Percentiles rank a stretch among this genome's conserved stretches.
phyloP scores from a whole-genome alignment of 2,329 filamentous ascomycete species.

The Trichoderma atrobrunneum region DNA sequence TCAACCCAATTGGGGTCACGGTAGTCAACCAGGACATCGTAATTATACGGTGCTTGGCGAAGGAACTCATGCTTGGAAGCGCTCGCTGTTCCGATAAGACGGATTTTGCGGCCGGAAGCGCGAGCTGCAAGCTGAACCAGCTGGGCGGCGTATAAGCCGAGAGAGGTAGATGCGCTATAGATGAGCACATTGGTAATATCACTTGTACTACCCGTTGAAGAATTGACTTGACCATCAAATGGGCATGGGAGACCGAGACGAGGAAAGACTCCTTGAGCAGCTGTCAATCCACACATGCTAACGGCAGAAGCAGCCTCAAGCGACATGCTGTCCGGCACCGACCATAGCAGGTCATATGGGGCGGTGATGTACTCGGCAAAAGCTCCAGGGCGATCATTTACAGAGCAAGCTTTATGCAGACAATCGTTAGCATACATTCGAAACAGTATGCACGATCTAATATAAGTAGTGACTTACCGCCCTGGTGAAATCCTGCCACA shows the following conservation, averaged over 20 bases:
- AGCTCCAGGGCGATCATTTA: constrained; percentile 42
- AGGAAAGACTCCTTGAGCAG: constrained; percentile 40
- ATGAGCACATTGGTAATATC: constrained; percentile 27
- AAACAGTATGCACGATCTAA: neutral
- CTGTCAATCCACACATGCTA: constrained; percentile 42
- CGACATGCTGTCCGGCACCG: constrained; percentile 31
- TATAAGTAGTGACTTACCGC: constrained; percentile 24
- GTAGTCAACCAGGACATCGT: constrained; percentile 40
- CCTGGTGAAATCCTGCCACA: constrained; percentile 44
- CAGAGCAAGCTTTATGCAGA: constrained; percentile 32
- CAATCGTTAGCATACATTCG: neutral
- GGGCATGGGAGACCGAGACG: constrained; percentile 37
- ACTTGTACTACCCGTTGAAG: neutral
- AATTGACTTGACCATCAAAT: constrained; percentile 24
- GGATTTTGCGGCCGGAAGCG: constrained; percentile 18
- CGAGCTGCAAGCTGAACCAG: constrained; percentile 24
- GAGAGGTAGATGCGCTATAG: constrained; percentile 34
- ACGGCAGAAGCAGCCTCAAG: constrained; percentile 39
- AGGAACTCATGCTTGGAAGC: constrained; percentile 28
- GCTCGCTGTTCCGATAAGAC: constrained; percentile 33
- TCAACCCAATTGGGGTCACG: constrained; percentile 34
- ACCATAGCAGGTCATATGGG: constrained; percentile 39
- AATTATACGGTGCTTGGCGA: constrained; percentile 34
- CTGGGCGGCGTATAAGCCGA: constrained; percentile 35
- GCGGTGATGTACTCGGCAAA: constrained; percentile 42